Evolutionary conservation across 306 rosid species (phyloP), one percentile per base, ranked within the genome.

Genomic region (Crotalaria pallida): DNA sequence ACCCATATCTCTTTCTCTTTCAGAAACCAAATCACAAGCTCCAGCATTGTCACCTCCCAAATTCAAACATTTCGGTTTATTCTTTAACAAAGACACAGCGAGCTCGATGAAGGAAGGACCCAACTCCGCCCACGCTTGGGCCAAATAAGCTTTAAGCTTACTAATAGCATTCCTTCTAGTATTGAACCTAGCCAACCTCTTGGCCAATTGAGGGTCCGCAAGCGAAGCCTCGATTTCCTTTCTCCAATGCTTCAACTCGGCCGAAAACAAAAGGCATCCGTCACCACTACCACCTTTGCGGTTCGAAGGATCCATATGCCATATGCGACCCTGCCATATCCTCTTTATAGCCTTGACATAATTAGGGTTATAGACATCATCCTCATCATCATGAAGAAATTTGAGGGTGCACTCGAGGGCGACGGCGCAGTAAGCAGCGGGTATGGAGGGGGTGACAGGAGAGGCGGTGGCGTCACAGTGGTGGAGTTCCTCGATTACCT

Each of bases 321-420:
- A 5, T 43, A 85, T 58, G 62, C 89, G 84, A 15, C 51, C 68
- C 4, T 67, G 73, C 91, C 96, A 91, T n/a, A 91, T 81, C 65
- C 83, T 62, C 8, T 72, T 23, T 3, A 91, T 75, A 0, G 96
- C 84, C 9, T 44, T 49, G 16, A 49, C 3, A 36, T 71, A 88
- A 34, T 27, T 22, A 26, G 71, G 76, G 3, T 65, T 18, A 27
- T 12, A 63, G 6, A 29, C 16, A 0, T 21, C n/a, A 5, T 44
- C 67, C 1, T 11, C 76, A 9, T 4, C n/a, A n/a, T n/a, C n/a
- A n/a, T 12, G 73, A 21, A 91, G 18, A 21, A 50, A 73, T 63
- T 76, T 85, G 15, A 83, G 78, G 1, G 96, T 82, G 24, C 82
- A 78, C 18, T 91, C 96, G 13, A 84, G 73, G 0, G 91, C 91